phyloP scores from a whole-genome alignment of 164 flowering plant genomes.

The Kalanchoe fedtschenkoi region DNA sequence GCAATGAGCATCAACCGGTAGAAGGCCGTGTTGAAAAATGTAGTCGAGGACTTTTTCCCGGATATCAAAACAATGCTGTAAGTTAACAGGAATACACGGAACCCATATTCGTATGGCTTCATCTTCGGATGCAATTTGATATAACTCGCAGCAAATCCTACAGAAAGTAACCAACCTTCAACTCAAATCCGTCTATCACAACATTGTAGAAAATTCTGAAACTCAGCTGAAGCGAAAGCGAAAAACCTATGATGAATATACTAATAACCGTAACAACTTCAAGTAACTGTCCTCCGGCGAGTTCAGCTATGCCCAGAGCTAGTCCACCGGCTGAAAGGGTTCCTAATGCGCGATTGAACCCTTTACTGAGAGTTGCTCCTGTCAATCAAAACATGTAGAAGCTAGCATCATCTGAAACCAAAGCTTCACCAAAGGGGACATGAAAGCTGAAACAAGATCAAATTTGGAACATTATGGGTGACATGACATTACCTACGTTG shows the following conservation, averaged over 20 bases:
- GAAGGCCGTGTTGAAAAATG: conserved; percentile 43
- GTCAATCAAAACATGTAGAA: neutral
- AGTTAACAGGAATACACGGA: conserved; percentile 77
- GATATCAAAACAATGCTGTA: conserved; percentile 69
- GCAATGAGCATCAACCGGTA: conserved; percentile 62
- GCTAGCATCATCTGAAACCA: neutral
- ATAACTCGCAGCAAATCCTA: conserved; percentile 54
- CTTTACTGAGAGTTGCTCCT: conserved; percentile 85
- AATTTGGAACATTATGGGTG: neutral
- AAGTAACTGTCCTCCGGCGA: conserved; percentile 37
- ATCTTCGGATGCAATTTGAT: conserved; percentile 56
- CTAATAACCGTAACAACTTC: conserved; percentile 42
- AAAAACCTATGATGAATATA: conserved; percentile 55
- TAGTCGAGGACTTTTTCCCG: conserved; percentile 34
- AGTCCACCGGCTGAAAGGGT: conserved; percentile 79
- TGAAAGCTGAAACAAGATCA: neutral
- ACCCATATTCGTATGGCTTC: conserved; percentile 87
- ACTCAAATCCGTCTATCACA: neutral
- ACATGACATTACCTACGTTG: conserved; percentile 47
- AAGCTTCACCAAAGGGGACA: no score
- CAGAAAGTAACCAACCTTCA: neutral
- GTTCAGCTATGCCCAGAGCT: conserved; percentile 53
- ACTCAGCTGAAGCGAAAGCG: neutral
- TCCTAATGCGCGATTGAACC: conserved; percentile 79
- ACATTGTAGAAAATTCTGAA: neutral